Percentiles rank a stretch among this genome's conserved stretches.
Conservation (phyloP, 78 protist species). For the Salpingoeca rosetta region DNA sequence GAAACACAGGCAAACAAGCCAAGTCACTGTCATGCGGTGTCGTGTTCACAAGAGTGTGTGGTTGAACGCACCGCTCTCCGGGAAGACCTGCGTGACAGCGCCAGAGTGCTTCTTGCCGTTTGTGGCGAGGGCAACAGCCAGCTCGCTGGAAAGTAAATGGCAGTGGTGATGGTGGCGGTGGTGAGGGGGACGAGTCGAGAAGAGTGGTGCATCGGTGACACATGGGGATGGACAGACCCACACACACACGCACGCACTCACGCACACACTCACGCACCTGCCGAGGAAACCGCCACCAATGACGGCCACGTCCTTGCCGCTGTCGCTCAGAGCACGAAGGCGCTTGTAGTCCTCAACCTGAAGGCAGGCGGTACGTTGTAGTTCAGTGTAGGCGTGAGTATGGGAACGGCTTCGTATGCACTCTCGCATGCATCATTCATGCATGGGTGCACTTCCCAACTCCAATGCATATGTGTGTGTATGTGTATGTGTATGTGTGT, state of each 20-base stretch:
- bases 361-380: neutral
- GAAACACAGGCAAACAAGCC: neutral
- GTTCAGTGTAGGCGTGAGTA: neutral
- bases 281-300: slow-evolving; percentile 82
- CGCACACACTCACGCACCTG: too few relatives aligned
- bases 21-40: too few relatives aligned
- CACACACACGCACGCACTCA: too few relatives aligned
- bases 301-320: slow-evolving; percentile 31
- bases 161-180: too few relatives aligned
- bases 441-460: neutral
- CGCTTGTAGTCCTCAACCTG: slow-evolving; percentile 51
- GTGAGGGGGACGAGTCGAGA: neutral
- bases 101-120: neutral
- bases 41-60: too few relatives aligned
- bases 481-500: neutral
- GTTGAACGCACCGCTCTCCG: slow-evolving; percentile 49
- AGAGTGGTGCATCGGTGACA: too few relatives aligned
- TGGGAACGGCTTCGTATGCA: neutral
- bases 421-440: neutral
- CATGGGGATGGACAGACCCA: too few relatives aligned
- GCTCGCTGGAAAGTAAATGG: slow-evolving; percentile 46
- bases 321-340: slow-evolving; percentile 17
- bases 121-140: slow-evolving; percentile 45
- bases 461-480: neutral
- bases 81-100: slow-evolving; percentile 50